These are phyloP conservation scores for Penicillium pancosmium DNA, from an alignment of 495 filamentous ascomycete species.

Conservation along the genomic window DNA sequence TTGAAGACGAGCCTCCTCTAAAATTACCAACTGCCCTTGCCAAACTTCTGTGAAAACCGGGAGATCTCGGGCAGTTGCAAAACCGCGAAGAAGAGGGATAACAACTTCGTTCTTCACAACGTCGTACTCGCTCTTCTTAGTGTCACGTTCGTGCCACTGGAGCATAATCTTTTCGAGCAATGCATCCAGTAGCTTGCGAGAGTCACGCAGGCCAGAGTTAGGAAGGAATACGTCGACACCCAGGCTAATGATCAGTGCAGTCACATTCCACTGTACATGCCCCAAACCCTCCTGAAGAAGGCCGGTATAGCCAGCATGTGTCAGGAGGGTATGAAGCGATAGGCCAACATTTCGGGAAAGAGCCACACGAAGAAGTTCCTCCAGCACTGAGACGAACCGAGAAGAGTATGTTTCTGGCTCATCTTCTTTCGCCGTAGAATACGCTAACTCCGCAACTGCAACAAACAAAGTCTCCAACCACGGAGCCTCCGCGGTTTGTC, in stretches of 20 bases:
- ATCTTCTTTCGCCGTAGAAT: conserved; percentile 42
- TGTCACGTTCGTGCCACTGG: conserved; percentile 34
- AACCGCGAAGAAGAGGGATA: conserved; percentile 62
- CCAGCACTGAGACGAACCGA: conserved; percentile 41
- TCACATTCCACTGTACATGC: conserved; percentile 61
- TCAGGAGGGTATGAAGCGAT: conserved; percentile 48
- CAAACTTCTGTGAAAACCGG: conserved; percentile 67
- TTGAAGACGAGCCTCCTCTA: conserved; percentile 43
- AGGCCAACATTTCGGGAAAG: conserved; percentile 44
- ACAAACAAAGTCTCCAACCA: conserved; percentile 73
- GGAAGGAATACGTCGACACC: conserved; percentile 71
- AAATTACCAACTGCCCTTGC: conserved; percentile 58
- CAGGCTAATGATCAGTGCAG: conserved; percentile 62
- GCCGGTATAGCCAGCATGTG: conserved; percentile 47
- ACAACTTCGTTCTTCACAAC: conserved; percentile 48
- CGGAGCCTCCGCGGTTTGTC: conserved; percentile 57
- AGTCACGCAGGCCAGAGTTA: conserved; percentile 48
- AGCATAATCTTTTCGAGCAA: conserved; percentile 44
- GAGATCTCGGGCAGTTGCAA: conserved; percentile 66
- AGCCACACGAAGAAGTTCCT: conserved; percentile 47
- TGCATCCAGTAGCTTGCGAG: conserved; percentile 42
- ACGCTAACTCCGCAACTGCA: conserved; percentile 50
- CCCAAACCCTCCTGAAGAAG: conserved; percentile 39
- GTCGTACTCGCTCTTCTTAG: conserved; percentile 22
- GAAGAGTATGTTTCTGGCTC: conserved; percentile 29